Percentiles rank a stretch among this genome's conserved stretches.
These are phyloP conservation scores for Lactifluus volemus DNA, from an alignment of 768 basidiomycete genomes.

Conservation along the genomic window DNA sequence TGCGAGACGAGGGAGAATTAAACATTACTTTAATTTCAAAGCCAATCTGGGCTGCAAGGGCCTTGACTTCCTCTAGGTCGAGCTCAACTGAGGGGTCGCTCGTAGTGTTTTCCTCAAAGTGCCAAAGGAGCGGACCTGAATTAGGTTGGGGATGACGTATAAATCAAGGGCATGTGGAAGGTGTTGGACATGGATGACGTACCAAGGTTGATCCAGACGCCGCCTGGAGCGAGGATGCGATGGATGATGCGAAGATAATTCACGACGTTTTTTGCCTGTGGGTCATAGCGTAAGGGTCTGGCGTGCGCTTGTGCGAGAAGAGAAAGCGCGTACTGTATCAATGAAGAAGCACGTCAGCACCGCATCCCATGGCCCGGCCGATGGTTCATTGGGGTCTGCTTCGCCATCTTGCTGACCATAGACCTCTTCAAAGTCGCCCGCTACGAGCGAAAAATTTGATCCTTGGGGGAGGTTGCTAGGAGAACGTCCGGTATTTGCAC, in stretches of 20 bases:
- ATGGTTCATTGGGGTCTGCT: conserved; percentile 45
- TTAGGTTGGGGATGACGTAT: neutral
- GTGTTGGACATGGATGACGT: conserved; percentile 5
- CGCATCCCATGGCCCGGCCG: conserved; percentile 77
- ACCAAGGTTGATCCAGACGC: conserved; percentile 90
- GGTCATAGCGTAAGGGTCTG: neutral
- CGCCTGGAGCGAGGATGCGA: conserved; percentile 71
- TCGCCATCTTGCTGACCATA: conserved; percentile 51
- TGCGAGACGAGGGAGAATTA: conserved; percentile 2
- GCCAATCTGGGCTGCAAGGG: conserved; percentile 61
- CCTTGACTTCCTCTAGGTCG: conserved; percentile 82
- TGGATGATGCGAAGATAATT: conserved; percentile 87
- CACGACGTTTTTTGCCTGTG: conserved; percentile 82
- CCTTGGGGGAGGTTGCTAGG: conserved; percentile 61
- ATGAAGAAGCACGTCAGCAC: conserved; percentile 96
- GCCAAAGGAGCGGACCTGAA: conserved; percentile 89
- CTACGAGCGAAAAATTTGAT: conserved; percentile 75
- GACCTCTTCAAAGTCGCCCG: conserved; percentile 91
- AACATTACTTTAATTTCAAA: conserved; percentile 68
- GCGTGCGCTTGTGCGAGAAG: neutral
- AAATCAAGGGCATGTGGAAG: neutral
- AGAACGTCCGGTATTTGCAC: conserved; percentile 78
- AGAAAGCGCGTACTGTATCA: conserved; percentile 59
- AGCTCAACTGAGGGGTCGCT: conserved; percentile 82
- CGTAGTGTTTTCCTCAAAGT: conserved; percentile 83